Evolutionary conservation across 495 filamentous ascomycete genomes (phyloP), one percentile per base, ranked within the genome.

Genomic region (Neurospora tetraspora): DNA sequence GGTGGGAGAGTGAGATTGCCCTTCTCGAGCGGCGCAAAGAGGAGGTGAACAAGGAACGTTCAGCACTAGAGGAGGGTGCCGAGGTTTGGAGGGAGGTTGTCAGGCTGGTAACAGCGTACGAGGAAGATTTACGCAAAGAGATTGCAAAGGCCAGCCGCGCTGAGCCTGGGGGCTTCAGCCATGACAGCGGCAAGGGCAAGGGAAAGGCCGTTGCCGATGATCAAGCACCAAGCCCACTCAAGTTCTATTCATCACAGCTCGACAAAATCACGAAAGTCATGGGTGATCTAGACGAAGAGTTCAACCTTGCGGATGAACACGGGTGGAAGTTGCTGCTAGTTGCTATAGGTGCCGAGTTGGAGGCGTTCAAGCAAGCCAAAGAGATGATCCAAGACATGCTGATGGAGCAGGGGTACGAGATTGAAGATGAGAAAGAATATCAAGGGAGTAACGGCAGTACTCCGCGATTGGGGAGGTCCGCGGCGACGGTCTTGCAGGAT

Each of bases 251-350:
- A 4, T 77, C 78, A 16, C 86, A 91, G 59, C 78, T 89, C 31
- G 79, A 81, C 42, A 85, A 86, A 16, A 86, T 95, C 77, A 85
- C 89, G 61, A 75, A 78, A 9, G 88, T 88, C 23, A 85, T 91
- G 45, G 69, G 73, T 4, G 84, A 86, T 12, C 78, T 97, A n/a
- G 88, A 91, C 70, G 81, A 85, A 42, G 86, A 85, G 8, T 77
- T 91, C n/a, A 85, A 86, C 18, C 80, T 86, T 40, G 91, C 90
- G 0, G 85, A 91, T 71, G 85, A 86, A 5, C 87, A 86, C 71
- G 87, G 89, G 8, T 99, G 96, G 96, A 98, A 92, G 47, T 81
- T 98, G 36, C 84, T 99, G 34, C 88, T 97, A 31, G 95, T 91
- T 72, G 94, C 92, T 72, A 90, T 98, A 73, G 91, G 94, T 5